phyloP scores from a whole-genome alignment of 352 stramenopile species.

The Halophytophthora batemanensis region DNA sequence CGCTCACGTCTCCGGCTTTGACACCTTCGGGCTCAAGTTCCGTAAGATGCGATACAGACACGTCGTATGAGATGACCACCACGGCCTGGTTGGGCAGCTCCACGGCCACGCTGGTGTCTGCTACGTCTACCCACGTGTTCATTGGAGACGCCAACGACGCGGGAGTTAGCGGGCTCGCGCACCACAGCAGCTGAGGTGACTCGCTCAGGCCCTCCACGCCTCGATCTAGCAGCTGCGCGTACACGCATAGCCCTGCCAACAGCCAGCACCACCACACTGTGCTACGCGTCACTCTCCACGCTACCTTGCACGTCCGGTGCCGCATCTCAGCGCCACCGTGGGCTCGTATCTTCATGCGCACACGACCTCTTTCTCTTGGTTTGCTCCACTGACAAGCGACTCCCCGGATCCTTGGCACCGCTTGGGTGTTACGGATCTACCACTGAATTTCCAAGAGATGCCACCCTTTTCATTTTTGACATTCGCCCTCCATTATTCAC shows the following conservation, averaged over 20 bases:
- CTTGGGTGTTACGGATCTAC: too few species aligned
- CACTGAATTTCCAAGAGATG: too few species aligned
- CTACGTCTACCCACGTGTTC: conserved; percentile 55
- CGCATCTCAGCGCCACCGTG: too few species aligned
- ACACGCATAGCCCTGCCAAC: conserved; percentile 1
- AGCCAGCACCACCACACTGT: conserved; percentile 1
- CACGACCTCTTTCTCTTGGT: too few species aligned
- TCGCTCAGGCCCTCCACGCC: conserved; percentile 10
- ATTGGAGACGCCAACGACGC: conserved; percentile 24
- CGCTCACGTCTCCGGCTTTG: conserved; percentile 29
- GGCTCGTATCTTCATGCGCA: too few species aligned
- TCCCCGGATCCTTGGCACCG: too few species aligned
- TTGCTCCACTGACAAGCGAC: too few species aligned
- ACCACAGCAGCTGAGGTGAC: conserved; percentile 63
- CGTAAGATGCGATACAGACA: conserved; percentile 49
- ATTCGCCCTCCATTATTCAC: too few species aligned
- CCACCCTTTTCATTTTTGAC: too few species aligned
- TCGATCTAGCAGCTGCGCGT: background rate
- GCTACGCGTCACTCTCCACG: too few species aligned
- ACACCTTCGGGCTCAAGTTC: conserved; percentile 7
- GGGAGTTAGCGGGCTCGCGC: conserved; percentile 46
- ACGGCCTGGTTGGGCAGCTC: conserved; percentile 58
- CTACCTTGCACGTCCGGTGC: too few species aligned
- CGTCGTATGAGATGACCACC: conserved; percentile 69
- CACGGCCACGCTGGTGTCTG: conserved; percentile 41